These are phyloP conservation scores for Podospora appendiculata DNA, from an alignment of 495 filamentous ascomycete species.

Conservation along the genomic window DNA sequence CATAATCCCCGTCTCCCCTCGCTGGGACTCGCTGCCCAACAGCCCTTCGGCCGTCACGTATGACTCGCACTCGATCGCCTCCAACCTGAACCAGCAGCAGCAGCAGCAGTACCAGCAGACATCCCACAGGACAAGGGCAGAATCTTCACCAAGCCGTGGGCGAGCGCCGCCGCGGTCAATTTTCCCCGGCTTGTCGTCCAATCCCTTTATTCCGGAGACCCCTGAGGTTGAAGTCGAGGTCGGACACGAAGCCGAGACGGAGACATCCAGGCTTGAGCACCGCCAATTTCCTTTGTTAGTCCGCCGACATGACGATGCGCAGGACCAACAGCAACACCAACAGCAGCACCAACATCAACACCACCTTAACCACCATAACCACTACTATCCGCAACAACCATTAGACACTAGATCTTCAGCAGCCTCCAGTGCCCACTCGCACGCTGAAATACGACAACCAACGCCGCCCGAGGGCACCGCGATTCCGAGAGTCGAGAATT, in stretches of 20 bases:
- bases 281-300: constrained; percentile 17
- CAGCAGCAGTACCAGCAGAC: constrained; percentile 2
- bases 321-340: not conserved
- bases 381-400: too few species aligned
- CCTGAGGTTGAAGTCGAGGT: not conserved
- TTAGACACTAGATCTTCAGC: too few species aligned
- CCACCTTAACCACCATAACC: too few species aligned
- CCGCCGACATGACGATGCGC: constrained; percentile 20
- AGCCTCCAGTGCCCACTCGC: constrained; percentile 6
- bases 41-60: constrained; percentile 6
- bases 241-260: not conserved
- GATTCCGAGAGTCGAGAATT: constrained; percentile 36
- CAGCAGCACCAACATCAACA: too few species aligned
- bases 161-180: constrained; percentile 15
- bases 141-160: constrained; percentile 14
- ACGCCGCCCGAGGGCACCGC: constrained; percentile 13
- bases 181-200: constrained; percentile 26
- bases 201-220: constrained; percentile 24
- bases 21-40: constrained; percentile 36
- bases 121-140: constrained; percentile 14
- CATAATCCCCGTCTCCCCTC: constrained; percentile 28
- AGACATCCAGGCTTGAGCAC: not conserved
- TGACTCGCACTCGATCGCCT: constrained; percentile 1
- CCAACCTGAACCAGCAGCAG: constrained; percentile 9
- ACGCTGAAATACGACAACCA: constrained; percentile 15